Conservation (phyloP, 2,329 filamentous ascomycete genomes). For the Fusarium caatingaense region DNA sequence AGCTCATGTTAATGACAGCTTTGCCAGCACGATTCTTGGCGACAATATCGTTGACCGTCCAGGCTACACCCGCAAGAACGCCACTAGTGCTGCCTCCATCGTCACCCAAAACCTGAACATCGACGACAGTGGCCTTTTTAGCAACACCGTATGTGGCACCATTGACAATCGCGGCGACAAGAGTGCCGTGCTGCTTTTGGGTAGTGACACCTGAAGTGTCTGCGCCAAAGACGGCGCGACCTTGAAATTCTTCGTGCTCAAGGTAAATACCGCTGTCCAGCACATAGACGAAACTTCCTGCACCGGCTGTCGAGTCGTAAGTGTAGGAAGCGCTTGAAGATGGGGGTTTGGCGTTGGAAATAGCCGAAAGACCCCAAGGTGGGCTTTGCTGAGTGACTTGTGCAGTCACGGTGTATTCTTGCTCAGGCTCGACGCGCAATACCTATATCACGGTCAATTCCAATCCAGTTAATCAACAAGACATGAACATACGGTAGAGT, state of each 20-base stretch:
- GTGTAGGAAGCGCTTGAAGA: background rate
- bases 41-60: constrained; percentile 49
- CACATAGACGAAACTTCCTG: constrained; percentile 13
- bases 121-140: constrained; percentile 19
- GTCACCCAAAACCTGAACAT: constrained; percentile 8
- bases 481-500: background rate
- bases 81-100: background rate
- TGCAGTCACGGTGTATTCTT: background rate
- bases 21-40: constrained; percentile 43
- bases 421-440: background rate
- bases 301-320: constrained; percentile 17
- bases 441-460: background rate
- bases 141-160: constrained; percentile 25
- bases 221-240: background rate
- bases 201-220: constrained; percentile 6
- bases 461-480: too few species aligned
- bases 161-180: constrained; percentile 20
- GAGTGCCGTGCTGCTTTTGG: constrained; percentile 17
- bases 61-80: constrained; percentile 47
- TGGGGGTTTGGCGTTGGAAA: constrained; percentile 18
- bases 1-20: constrained; percentile 59
- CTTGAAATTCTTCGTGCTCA: constrained; percentile 10
- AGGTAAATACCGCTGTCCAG: constrained; percentile 15
- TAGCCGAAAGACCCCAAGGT: constrained; percentile 4
- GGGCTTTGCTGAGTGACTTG: constrained; percentile 3